These are phyloP conservation scores for Leptoxyphium fumago DNA, from an alignment of 2,329 filamentous ascomycete species.

Conservation along the genomic window DNA sequence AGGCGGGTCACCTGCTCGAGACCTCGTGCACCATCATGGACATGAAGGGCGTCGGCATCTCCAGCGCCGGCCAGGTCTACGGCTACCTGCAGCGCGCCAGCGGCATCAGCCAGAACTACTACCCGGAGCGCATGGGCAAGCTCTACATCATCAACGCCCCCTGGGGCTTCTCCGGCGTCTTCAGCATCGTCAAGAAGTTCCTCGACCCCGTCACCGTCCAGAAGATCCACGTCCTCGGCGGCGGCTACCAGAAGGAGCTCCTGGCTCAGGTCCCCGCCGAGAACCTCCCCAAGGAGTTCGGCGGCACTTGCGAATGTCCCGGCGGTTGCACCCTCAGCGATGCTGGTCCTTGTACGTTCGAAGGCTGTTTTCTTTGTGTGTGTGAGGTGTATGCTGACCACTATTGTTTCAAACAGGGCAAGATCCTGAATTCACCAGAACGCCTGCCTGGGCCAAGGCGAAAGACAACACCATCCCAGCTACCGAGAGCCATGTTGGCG, in stretches of 20 bases:
- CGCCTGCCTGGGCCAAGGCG: conserved; percentile 35
- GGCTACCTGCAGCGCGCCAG: conserved; percentile 75
- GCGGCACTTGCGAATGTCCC: conserved; percentile 66
- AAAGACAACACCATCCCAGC: conserved; percentile 18
- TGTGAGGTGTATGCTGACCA: not conserved
- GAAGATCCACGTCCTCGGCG: conserved; percentile 87
- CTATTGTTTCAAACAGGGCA: conserved; percentile 30
- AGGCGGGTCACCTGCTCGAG: conserved; percentile 77
- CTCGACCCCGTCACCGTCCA: conserved; percentile 90
- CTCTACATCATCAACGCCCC: conserved; percentile 97
- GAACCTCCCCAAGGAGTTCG: conserved; percentile 78
- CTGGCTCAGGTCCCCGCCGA: conserved; percentile 72
- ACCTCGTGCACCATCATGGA: conserved; percentile 99
- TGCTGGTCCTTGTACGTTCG: conserved; percentile 57
- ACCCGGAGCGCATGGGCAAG: conserved; percentile 90
- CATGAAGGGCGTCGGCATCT: conserved; percentile 80
- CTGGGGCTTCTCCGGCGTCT: conserved; percentile 84
- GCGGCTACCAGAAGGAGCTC: conserved; percentile 69
- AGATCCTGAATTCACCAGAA: conserved; percentile 51
- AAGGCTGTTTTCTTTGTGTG: too few relatives aligned
- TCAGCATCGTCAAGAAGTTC: conserved; percentile 79
- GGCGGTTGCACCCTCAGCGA: conserved; percentile 81
- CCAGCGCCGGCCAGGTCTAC: conserved; percentile 71
- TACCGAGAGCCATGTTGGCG: conserved; percentile 16
- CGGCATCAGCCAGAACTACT: conserved; percentile 93